Evolutionary conservation across 2,329 filamentous ascomycete genomes (phyloP), one percentile per base, ranked within the genome.

Genomic region (Blumeria graminis): DNA sequence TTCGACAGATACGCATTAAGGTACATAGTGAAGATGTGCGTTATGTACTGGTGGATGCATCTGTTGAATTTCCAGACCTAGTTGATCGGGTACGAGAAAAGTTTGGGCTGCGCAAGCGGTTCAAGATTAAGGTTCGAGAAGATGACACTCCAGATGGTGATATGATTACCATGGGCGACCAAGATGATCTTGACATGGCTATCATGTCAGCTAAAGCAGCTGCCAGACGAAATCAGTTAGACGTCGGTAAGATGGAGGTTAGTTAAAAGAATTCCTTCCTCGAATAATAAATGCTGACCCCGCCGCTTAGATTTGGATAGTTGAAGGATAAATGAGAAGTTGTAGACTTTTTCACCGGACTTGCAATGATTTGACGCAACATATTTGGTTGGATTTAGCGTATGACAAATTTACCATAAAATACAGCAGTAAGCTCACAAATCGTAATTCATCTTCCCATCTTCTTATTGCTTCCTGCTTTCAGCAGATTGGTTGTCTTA

Each of bases 141-240:
- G 92, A 96, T 62, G 84, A 86, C 62, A 69, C 73, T 58, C 76
- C 77, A 0, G 75, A 82, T 56, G 84, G 84, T 3, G 90, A 96
- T 65, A 90, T 95, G 84, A 93, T 98, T 65, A 95, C 90, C 35
- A 83, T 98, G 78, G 88, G 84, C 34, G 92, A 98, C 68, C 86
- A 95, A 68, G 92, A 98, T 65, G 92, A 98, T 71, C 70, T 95
- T 60, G 89, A 96, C 55, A 85, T 95, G 80, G 81, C 86, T 33
- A 75, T 96, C 56, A 76, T 78, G 67, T 76, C 73, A 51, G 81
- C 82, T 6, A 85, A 80, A 68, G 76, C 76, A 54, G 71, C 72
- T 58, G 88, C 84, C 52, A 78, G 74, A 69, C 84, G 78, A 68
- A 83, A 90, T 66, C 78, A 81, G 63, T 74, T 76, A 60, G 89